These are phyloP conservation scores for Hyaloscypha bicolor DNA, from an alignment of 495 filamentous ascomycete genomes.

Conservation along the genomic window DNA sequence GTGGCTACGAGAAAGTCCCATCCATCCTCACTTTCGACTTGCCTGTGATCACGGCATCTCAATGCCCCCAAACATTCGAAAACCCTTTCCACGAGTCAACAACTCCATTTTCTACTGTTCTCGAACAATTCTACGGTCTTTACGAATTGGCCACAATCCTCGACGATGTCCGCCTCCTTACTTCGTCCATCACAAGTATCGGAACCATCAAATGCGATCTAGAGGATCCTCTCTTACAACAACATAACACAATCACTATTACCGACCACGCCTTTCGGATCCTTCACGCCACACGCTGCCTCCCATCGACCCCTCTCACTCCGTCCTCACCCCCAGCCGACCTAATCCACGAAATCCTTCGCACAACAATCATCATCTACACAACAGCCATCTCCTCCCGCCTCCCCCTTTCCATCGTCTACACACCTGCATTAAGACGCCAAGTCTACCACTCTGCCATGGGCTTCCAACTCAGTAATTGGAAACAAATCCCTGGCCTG, in stretches of 20 bases:
- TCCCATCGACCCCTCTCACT: not conserved
- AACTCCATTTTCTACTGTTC: not conserved
- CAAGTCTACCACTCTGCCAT: not conserved
- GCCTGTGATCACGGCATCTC: not conserved
- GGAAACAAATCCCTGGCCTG: not conserved
- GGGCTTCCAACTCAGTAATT: not conserved
- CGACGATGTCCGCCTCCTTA: slow-evolving; percentile 2
- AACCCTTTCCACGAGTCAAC: not conserved
- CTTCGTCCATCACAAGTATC: not conserved
- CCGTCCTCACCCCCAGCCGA: not conserved
- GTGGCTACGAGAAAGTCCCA: not conserved
- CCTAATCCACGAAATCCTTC: not conserved
- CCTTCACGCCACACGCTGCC: not conserved
- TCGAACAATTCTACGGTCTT: not conserved
- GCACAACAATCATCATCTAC: not conserved
- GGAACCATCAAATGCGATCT: not conserved
- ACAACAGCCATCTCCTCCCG: not conserved
- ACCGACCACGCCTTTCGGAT: not conserved
- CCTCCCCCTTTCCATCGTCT: not conserved
- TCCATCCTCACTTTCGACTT: not conserved
- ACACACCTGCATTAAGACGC: not conserved
- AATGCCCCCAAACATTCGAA: not conserved
- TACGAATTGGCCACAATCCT: not conserved
- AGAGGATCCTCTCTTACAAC: not conserved
- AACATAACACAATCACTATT: not conserved